Evolutionary conservation across 164 flowering plant species (phyloP), one percentile per base, ranked within the genome.

Genomic region (Liriodendron chinense): DNA sequence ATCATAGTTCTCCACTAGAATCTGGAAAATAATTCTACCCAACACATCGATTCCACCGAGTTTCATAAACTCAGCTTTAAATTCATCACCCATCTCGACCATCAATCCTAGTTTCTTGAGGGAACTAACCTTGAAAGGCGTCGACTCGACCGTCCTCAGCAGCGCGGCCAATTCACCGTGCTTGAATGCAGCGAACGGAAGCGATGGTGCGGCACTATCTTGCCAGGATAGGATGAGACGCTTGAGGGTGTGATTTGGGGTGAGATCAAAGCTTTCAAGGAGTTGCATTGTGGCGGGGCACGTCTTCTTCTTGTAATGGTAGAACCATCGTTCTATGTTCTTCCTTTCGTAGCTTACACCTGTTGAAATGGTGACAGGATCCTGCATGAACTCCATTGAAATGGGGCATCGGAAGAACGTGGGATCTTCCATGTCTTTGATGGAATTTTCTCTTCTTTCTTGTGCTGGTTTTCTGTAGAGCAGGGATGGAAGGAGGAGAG

Each of bases 221-320:
- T 71, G 75, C 93, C 93, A 89, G 1, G 89, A 49, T 3, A 65
- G 76, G 5, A 92, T 90, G 73, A 90, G 89, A n/a, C 93, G 79
- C 67, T 82, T 79, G 79, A 92, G 93, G 18, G 90, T 92, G 77
- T 85, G 88, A 69, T 92, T 90, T 0, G 94, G 94, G 23, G 89
- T 90, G 79, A 87, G 70, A 25, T 83, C 77, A 23, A 83, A 80
- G 63, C 68, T 77, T 0, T 81, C 49, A 59, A 89, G 61, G 16
- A 0, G 20, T 47, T 88, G 97, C 89, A 84, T 92, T 2, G 97
- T 92, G 3, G 89, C 89, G 0, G 97, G 97, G 69, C 97, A 92
- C 0, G 89, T 89, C 18, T 65, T 79, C 74, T 92, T 92, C 68
- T 86, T 82, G 90, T 84, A 88, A 1, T 47, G 62, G 69, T 73